Conservation (phyloP, 306 rosid species). For the Medicago ruthenica region DNA sequence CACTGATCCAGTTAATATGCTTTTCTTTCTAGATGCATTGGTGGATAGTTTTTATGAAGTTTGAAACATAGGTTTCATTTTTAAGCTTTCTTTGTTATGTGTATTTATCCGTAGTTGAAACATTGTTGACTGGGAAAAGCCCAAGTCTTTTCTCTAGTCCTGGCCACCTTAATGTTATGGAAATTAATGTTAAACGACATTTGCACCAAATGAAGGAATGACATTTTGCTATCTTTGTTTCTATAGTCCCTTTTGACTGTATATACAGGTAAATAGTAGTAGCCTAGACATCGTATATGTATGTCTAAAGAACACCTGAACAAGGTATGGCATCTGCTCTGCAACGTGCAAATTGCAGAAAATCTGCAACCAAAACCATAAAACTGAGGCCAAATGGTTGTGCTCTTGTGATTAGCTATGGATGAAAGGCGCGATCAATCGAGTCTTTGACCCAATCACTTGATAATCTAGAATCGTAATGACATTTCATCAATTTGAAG, state of each 20-base stretch:
- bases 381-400: neutral
- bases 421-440: neutral
- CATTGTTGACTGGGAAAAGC: constrained; percentile 34
- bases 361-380: too few species aligned
- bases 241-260: neutral
- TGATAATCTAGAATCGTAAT: too few species aligned
- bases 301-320: neutral
- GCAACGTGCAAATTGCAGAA: neutral
- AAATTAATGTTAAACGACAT: neutral
- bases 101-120: constrained; percentile 19
- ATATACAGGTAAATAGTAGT: neutral
- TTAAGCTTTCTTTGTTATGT: constrained; percentile 32
- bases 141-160: constrained; percentile 28
- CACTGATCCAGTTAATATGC: constrained; percentile 42
- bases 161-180: neutral
- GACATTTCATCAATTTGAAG: too few species aligned
- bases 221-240: neutral
- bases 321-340: neutral
- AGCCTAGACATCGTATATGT: neutral
- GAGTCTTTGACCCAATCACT: neutral
- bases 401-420: neutral
- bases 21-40: constrained; percentile 41
- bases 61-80: constrained; percentile 46
- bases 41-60: constrained; percentile 43
- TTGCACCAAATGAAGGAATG: constrained; percentile 29